These are phyloP conservation scores for Globisporangium radiosum DNA, from an alignment of 352 stramenopile genomes.

Conservation along the genomic window DNA sequence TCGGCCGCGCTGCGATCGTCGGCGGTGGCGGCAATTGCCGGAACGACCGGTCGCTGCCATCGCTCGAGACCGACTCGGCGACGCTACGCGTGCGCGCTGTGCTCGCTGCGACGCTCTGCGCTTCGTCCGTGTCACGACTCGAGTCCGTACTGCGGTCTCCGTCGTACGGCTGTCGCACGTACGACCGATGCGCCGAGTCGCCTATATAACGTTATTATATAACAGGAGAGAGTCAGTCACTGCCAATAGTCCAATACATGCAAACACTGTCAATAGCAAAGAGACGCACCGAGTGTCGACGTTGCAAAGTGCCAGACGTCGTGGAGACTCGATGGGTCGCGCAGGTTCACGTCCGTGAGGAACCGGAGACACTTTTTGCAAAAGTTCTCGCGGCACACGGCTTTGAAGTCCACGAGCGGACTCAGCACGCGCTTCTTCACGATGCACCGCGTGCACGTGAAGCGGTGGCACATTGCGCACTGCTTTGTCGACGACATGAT, in stretches of 20 bases:
- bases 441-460: conserved; percentile 58
- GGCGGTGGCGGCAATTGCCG: conserved; percentile 12
- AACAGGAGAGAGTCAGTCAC: no score
- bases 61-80: conserved; percentile 7
- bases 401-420: conserved; percentile 45
- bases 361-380: conserved; percentile 67
- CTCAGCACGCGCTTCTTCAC: conserved; percentile 58
- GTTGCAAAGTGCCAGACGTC: conserved; percentile 38
- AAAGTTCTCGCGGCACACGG: conserved; percentile 42
- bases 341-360: conserved; percentile 54
- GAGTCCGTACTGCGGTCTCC: conserved; percentile 17
- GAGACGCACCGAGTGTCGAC: conserved; percentile 5
- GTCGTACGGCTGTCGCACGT: conserved; percentile 7
- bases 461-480: conserved; percentile 54
- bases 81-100: conserved; percentile 4
- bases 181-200: conserved; percentile 10
- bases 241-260: no score
- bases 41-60: conserved; percentile 14
- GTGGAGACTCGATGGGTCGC: conserved; percentile 34
- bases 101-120: conserved; percentile 1
- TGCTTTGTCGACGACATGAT: conserved; percentile 54
- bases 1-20: conserved; percentile 8
- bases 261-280: no score
- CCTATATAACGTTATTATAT: conserved; percentile 4
- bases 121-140: conserved; percentile 27